Evolutionary conservation across 2,329 filamentous ascomycete species (phyloP).

Genomic region (Calonectria henricotiae): DNA sequence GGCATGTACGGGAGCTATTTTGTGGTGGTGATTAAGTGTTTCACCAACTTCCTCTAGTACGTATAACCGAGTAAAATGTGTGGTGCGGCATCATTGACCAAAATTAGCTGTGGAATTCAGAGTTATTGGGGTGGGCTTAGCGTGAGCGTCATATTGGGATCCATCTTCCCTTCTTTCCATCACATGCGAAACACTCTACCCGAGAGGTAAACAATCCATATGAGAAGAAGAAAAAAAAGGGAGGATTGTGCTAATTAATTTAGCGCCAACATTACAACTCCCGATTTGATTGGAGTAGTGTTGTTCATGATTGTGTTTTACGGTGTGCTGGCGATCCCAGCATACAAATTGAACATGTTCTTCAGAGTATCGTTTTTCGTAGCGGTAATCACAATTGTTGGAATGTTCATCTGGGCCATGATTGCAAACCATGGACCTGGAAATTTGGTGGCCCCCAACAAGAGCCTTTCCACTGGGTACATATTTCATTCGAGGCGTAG

Average conservation of each 20-base stretch:
- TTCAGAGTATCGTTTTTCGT: conserved; percentile 13
- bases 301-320: conserved; percentile 20
- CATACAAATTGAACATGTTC: conserved; percentile 13
- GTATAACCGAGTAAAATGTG: background rate
- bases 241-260: background rate
- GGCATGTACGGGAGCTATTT: conserved; percentile 18
- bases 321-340: conserved; percentile 2
- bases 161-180: conserved; percentile 8
- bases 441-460: conserved; percentile 9
- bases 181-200: conserved; percentile 10
- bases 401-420: conserved; percentile 16
- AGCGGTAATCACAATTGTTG: conserved; percentile 14
- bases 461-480: conserved; percentile 17
- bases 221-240: too few species aligned
- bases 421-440: conserved; percentile 18
- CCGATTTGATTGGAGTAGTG: background rate
- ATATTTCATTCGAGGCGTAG: background rate
- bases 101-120: conserved; percentile 16
- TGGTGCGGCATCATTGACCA: background rate
- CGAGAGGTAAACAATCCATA: background rate
- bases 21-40: conserved; percentile 8
- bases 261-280: conserved; percentile 8
- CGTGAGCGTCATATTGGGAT: conserved; percentile 3
- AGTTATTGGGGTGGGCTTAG: conserved; percentile 8
- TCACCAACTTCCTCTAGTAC: conserved; percentile 17